Conservation (phyloP, 1,139 yeast genomes). For the Pichia terricola region DNA sequence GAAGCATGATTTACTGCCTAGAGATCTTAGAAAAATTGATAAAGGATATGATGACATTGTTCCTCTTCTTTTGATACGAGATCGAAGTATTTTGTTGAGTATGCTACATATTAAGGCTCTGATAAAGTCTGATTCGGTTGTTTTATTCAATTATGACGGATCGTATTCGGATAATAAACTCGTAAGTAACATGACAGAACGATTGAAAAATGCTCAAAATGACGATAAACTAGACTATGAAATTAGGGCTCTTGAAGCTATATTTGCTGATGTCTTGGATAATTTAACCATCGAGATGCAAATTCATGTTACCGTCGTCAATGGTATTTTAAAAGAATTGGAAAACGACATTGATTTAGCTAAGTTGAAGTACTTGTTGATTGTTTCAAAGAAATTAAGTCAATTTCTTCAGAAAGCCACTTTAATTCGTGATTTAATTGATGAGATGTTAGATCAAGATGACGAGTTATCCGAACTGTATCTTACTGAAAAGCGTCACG, state of each 20-base stretch:
- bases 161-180: conserved; percentile 59
- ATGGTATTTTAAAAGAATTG: conserved; percentile 67
- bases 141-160: conserved; percentile 64
- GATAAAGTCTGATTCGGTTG: conserved; percentile 69
- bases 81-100: conserved; percentile 69
- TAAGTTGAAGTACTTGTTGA: conserved; percentile 67
- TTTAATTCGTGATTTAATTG: conserved; percentile 74
- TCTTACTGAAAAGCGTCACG: conserved; percentile 36
- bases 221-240: conserved; percentile 46
- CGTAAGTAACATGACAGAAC: conserved; percentile 79
- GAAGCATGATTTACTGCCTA: conserved; percentile 67
- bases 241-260: conserved; percentile 81
- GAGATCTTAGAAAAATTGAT: conserved; percentile 82
- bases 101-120: conserved; percentile 81
- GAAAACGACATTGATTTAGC: conserved; percentile 82
- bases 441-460: conserved; percentile 80
- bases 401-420: conserved; percentile 79
- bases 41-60: conserved; percentile 82
- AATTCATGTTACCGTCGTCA: conserved; percentile 62
- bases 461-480: conserved; percentile 66
- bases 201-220: conserved; percentile 35
- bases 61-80: conserved; percentile 76
- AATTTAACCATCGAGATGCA: conserved; percentile 80
- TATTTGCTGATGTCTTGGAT: conserved; percentile 74
- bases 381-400: conserved; percentile 71